Conservation (phyloP, 345 rosid species). For the Eutrema yunnanense region DNA sequence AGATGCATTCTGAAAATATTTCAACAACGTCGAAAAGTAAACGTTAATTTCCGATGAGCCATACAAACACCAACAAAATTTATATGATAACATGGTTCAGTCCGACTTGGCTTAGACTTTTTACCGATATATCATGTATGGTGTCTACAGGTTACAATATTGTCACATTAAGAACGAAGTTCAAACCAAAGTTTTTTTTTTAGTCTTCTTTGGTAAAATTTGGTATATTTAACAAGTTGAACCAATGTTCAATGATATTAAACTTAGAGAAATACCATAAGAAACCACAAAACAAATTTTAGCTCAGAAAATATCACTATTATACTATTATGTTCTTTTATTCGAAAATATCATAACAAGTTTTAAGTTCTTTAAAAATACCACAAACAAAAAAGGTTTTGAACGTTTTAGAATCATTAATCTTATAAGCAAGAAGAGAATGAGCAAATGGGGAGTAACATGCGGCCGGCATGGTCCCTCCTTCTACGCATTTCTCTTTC, state of each 20-base stretch:
- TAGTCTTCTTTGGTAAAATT: not conserved
- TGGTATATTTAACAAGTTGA: not conserved
- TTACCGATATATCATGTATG: not conserved
- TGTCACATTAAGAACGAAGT: not conserved
- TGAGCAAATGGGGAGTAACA: not conserved
- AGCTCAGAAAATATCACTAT: not conserved
- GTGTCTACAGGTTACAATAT: not conserved
- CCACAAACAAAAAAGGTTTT: not conserved
- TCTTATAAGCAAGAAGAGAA: not conserved
- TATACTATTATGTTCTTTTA: not conserved
- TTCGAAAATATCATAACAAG: not conserved
- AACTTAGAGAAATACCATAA: not conserved
- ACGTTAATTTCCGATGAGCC: not conserved
- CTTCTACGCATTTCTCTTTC: not conserved
- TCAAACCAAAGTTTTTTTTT: not conserved
- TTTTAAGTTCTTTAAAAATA: not conserved
- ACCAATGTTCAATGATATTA: not conserved
- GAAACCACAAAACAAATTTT: not conserved
- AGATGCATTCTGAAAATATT: not conserved
- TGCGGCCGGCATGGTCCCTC: slow-evolving; percentile 18
- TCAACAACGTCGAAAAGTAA: not conserved
- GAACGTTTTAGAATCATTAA: not conserved
- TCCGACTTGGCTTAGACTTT: not conserved
- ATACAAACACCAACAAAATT: not conserved
- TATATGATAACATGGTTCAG: not conserved